Conservation (phyloP, 2,329 filamentous ascomycete genomes). For the Corinectria fuckeliana region DNA sequence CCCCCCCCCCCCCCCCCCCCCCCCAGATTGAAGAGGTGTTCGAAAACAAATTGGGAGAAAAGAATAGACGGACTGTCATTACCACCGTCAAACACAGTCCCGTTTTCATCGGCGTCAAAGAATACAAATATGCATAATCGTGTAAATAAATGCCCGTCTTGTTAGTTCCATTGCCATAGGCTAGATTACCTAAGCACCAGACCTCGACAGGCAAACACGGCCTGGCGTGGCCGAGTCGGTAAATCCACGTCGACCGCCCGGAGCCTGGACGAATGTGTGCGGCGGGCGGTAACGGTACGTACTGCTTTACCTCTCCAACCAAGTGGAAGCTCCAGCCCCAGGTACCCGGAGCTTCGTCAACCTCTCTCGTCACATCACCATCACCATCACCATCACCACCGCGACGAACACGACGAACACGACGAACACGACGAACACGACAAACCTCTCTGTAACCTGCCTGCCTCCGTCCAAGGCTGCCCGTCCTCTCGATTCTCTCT, state of each 20-base stretch:
- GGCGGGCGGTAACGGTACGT: slow-evolving; percentile 31
- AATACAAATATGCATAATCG: no score
- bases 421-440: slow-evolving; percentile 28
- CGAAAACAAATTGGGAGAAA: no score
- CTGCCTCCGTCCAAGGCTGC: neutral
- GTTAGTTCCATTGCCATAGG: no score
- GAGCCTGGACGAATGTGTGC: slow-evolving; percentile 15
- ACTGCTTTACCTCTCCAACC: slow-evolving; percentile 7
- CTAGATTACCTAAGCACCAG: neutral
- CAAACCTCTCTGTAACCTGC: neutral
- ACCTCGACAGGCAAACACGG: neutral
- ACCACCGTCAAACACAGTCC: no score
- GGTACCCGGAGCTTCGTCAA: slow-evolving; percentile 27
- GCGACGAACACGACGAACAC: slow-evolving; percentile 27
- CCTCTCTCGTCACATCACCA: slow-evolving; percentile 23
- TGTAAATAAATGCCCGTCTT: no score
- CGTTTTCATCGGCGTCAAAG: no score
- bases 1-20: no score
- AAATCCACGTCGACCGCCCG: slow-evolving; percentile 14
- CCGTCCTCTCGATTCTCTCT: neutral
- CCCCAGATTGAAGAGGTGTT: no score
- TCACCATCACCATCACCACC: slow-evolving; percentile 7
- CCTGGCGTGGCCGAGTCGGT: slow-evolving; percentile 17
- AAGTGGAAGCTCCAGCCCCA: slow-evolving; percentile 18
- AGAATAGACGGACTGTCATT: no score